A percentile compares a stretch with the other conserved stretches of the same genome.
Conservation (phyloP, 2,329 filamentous ascomycete species). For the Xylariaceae sp. region DNA sequence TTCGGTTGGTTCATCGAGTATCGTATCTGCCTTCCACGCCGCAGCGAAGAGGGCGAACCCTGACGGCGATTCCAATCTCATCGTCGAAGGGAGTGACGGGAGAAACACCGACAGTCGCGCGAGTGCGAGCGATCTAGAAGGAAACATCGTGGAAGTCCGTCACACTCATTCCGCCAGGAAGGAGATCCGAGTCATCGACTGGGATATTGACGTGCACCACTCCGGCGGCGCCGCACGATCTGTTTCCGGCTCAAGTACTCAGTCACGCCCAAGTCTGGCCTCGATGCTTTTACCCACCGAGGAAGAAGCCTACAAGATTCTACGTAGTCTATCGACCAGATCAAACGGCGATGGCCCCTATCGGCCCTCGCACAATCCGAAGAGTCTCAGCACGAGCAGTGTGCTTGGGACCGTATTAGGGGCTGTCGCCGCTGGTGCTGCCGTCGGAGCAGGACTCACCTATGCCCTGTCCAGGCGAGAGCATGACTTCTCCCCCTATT, state of each 20-base stretch:
- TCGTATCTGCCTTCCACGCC: constrained; percentile 67
- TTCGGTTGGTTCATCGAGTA: constrained; percentile 58
- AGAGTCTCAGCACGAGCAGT: constrained; percentile 43
- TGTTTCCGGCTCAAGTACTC: constrained; percentile 20
- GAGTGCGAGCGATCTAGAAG: constrained; percentile 72
- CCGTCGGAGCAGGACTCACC: constrained; percentile 54
- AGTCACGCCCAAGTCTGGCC: constrained; percentile 22
- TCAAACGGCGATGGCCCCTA: constrained; percentile 29
- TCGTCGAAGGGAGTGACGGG: constrained; percentile 21
- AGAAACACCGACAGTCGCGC: constrained; percentile 37
- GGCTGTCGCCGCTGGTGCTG: constrained; percentile 66
- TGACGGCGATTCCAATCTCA: constrained; percentile 25
- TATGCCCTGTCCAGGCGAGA: constrained; percentile 68
- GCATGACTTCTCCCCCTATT: constrained; percentile 35
- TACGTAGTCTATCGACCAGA: constrained; percentile 34
- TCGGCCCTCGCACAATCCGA: constrained; percentile 20
- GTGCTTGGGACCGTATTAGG: constrained; percentile 73
- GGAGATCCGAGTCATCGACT: constrained; percentile 43
- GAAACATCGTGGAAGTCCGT: constrained; percentile 77
- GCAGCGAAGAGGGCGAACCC: constrained; percentile 59
- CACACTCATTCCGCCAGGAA: constrained; percentile 45
- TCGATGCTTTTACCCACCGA: constrained; percentile 16
- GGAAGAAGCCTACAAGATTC: constrained; percentile 27
- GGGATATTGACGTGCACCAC: constrained; percentile 43
- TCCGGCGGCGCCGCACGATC: constrained; percentile 25